A percentile compares a stretch with the other conserved stretches of the same genome.
Conservation (phyloP, 2,329 filamentous ascomycete genomes). For the Capronia coronata region DNA sequence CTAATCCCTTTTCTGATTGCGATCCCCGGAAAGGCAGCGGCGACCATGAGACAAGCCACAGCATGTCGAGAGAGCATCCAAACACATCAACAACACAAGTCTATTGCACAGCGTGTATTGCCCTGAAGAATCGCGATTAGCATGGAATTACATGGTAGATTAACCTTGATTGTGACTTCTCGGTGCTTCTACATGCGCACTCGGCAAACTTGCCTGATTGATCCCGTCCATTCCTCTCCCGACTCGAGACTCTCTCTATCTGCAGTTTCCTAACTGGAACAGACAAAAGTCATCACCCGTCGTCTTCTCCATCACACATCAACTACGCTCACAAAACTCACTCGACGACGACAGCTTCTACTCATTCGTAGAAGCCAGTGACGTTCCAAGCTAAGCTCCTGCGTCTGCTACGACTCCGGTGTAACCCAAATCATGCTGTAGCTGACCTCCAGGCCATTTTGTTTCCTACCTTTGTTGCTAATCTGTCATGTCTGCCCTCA, state of each 20-base stretch:
- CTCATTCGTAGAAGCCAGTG: background rate
- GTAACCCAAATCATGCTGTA: slow-evolving; percentile 26
- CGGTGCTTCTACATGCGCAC: too few relatives aligned
- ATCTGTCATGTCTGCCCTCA: slow-evolving; percentile 26
- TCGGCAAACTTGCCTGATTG: background rate
- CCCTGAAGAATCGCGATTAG: too few relatives aligned
- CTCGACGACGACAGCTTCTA: background rate
- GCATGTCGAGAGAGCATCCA: too few relatives aligned
- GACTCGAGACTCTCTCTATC: background rate
- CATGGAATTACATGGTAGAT: too few relatives aligned
- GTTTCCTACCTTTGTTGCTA: slow-evolving; percentile 27
- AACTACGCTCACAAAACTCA: background rate
- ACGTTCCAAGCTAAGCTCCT: background rate
- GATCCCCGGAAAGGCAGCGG: background rate
- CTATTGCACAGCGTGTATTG: too few relatives aligned
- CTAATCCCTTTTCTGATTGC: background rate
- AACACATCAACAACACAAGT: too few relatives aligned
- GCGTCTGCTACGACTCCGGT: slow-evolving; percentile 2
- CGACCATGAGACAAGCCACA: too few relatives aligned
- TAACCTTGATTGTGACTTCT: too few relatives aligned
- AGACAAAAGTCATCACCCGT: background rate
- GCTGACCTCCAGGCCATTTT: slow-evolving; percentile 29
- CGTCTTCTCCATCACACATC: background rate
- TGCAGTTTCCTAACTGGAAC: background rate
- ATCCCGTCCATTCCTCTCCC: background rate